phyloP scores from a whole-genome alignment of 2,329 filamentous ascomycete genomes.

The Cladosporium sp. region DNA sequence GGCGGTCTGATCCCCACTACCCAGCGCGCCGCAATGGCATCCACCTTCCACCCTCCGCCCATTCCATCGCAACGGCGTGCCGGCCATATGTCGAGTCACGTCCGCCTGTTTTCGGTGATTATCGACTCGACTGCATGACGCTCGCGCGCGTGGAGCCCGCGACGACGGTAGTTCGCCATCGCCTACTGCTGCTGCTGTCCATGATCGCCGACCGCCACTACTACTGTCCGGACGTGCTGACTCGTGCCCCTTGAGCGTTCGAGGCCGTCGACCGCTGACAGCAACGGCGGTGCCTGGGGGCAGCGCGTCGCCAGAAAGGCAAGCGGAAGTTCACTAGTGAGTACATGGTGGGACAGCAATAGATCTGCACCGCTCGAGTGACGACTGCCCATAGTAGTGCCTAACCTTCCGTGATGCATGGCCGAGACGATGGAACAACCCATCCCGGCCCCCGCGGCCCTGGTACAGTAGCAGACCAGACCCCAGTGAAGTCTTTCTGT shows the following conservation, averaged over 20 bases:
- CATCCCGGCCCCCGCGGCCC: constrained; percentile 21
- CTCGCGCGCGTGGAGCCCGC: constrained; percentile 8
- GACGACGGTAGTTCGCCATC: constrained; percentile 1
- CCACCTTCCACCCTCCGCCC: constrained; percentile 5
- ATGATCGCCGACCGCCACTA: constrained; percentile 3
- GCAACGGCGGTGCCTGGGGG: not conserved
- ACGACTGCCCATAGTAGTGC: constrained; percentile 9
- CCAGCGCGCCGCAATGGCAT: not conserved
- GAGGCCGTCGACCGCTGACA: constrained; percentile 8
- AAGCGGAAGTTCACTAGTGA: constrained; percentile 1
- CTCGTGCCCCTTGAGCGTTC: not conserved
- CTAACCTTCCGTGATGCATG: constrained; percentile 12
- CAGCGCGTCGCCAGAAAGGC: constrained; percentile 2
- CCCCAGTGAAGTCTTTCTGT: constrained; percentile 15
- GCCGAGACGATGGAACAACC: constrained; percentile 11
- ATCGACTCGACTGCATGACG: constrained; percentile 9
- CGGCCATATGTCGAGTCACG: constrained; percentile 12
- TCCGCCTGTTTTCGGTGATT: constrained; percentile 14
- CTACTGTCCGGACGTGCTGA: not conserved
- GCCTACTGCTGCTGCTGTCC: not conserved
- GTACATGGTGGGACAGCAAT: constrained; percentile 4
- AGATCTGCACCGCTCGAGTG: constrained; percentile 14
- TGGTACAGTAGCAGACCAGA: constrained; percentile 10
- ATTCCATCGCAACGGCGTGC: constrained; percentile 14
- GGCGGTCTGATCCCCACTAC: constrained; percentile 14